phyloP scores from a whole-genome alignment of 495 filamentous ascomycete species.

The Xylaria flabelliformis region DNA sequence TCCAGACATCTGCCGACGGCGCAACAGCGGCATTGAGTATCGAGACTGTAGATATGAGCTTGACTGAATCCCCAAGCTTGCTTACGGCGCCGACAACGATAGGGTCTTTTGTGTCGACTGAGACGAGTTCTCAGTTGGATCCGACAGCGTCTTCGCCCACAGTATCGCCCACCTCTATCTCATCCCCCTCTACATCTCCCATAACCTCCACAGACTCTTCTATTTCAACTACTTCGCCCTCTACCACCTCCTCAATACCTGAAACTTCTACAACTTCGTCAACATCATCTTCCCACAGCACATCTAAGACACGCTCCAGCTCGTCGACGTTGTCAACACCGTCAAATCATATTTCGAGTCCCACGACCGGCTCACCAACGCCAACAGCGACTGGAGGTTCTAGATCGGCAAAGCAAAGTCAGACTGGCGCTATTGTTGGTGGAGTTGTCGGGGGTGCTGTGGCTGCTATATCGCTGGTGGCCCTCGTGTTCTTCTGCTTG shows the following conservation, averaged over 20 bases:
- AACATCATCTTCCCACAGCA: constrained; percentile 25
- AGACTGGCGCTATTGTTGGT: constrained; percentile 53
- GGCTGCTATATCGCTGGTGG: constrained; percentile 40
- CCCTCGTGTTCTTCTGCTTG: constrained; percentile 39
- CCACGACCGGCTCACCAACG: constrained; percentile 21
- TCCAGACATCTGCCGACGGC: constrained; percentile 47
- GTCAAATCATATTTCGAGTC: constrained; percentile 22
- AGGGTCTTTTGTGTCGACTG: constrained; percentile 34
- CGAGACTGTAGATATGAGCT: constrained; percentile 39
- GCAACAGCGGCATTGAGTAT: constrained; percentile 39
- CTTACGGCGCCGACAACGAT: constrained; percentile 48
- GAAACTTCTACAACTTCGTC: constrained; percentile 30
- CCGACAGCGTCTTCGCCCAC: constrained; percentile 7
- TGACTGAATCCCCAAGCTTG: constrained; percentile 41
- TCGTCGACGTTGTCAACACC: constrained; percentile 31
- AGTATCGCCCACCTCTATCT: constrained; percentile 15
- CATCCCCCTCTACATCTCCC: constrained; percentile 24
- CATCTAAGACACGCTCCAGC: constrained; percentile 29
- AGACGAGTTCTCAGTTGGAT: constrained; percentile 27
- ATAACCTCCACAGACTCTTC: constrained; percentile 11
- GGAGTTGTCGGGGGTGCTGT: constrained; percentile 51
- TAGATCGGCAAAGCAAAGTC: constrained; percentile 30
- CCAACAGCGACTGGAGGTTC: constrained; percentile 22
- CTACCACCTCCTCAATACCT: constrained; percentile 23
- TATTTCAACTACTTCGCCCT: neutral